These are phyloP conservation scores for Suillus variegatus DNA, from an alignment of 768 basidiomycete species.

Conservation along the genomic window DNA sequence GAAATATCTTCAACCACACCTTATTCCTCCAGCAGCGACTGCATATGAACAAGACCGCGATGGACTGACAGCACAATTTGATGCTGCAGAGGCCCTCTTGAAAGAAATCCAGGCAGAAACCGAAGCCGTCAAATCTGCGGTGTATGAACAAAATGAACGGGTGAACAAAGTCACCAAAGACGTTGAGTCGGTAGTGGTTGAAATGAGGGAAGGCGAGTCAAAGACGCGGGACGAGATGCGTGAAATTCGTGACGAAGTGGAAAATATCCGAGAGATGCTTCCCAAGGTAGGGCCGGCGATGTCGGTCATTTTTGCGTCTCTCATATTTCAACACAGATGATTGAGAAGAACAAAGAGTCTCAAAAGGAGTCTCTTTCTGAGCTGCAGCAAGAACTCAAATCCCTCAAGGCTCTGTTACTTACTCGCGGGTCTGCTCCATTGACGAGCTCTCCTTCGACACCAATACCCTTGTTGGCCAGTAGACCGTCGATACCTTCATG, in stretches of 20 bases:
- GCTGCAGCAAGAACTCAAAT: conserved; percentile 92
- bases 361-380: conserved; percentile 84
- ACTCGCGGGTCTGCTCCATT: conserved; percentile 60
- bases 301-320: not conserved
- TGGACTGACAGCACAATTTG: conserved; percentile 85
- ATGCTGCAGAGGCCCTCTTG: conserved; percentile 79
- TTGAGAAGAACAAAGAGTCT: conserved; percentile 87
- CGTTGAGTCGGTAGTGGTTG: conserved; percentile 69
- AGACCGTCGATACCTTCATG: conserved; percentile 86
- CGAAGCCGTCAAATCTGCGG: conserved; percentile 63
- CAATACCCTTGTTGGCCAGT: conserved; percentile 51
- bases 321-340: conserved; percentile 61
- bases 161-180: conserved; percentile 73
- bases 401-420: conserved; percentile 85
- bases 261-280: conserved; percentile 86
- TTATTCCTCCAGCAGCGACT: conserved; percentile 83
- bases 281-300: conserved; percentile 67
- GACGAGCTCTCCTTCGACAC: conserved; percentile 49
- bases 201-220: conserved; percentile 77
- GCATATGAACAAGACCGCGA: conserved; percentile 89
- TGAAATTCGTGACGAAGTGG: conserved; percentile 89
- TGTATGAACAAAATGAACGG: conserved; percentile 74
- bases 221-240: conserved; percentile 87
- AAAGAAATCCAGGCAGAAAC: conserved; percentile 82
- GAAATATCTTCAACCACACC: conserved; percentile 92